phyloP scores from a whole-genome alignment of 2,329 filamentous ascomycete genomes.

The Macrophomina pseudophaseolina region DNA sequence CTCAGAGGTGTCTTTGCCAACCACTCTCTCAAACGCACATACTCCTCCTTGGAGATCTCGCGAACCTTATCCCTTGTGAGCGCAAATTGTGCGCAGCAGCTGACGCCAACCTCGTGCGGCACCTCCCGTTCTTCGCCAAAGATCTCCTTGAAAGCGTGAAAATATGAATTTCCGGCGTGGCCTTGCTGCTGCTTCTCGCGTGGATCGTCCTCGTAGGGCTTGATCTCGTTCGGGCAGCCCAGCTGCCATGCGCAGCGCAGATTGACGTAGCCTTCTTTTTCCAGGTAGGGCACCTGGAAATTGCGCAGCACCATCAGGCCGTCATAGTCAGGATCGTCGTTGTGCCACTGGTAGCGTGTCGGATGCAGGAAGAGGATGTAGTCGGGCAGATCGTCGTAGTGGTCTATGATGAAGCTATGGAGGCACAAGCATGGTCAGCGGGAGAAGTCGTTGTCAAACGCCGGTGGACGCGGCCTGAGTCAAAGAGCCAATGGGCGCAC shows the following conservation, averaged over 20 bases:
- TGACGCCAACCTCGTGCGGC: constrained; percentile 54
- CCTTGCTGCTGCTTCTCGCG: constrained; percentile 47
- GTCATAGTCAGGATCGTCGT: constrained; percentile 59
- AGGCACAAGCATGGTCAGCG: background rate
- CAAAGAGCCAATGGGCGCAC: constrained; percentile 22
- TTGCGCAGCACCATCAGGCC: constrained; percentile 55
- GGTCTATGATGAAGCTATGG: constrained; percentile 47
- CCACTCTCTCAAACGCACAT: constrained; percentile 56
- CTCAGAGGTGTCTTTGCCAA: constrained; percentile 52
- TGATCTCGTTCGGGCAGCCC: constrained; percentile 59
- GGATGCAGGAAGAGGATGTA: constrained; percentile 50
- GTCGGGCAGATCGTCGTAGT: constrained; percentile 48
- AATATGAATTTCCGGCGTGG: constrained; percentile 57
- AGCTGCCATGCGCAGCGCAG: constrained; percentile 59
- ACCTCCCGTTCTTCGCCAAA: constrained; percentile 47
- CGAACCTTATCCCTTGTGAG: constrained; percentile 55
- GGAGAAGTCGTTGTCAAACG: background rate
- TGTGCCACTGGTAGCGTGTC: constrained; percentile 55
- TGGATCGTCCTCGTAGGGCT: constrained; percentile 49
- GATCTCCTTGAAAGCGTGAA: constrained; percentile 55
- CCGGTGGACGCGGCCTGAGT: too few species aligned
- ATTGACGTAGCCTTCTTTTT: constrained; percentile 58
- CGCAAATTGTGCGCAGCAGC: constrained; percentile 63
- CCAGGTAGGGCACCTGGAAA: constrained; percentile 56
- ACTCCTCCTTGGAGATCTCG: constrained; percentile 54